These are phyloP conservation scores for Colletotrichum sp. DNA, from an alignment of 2,329 filamentous ascomycete genomes.

Conservation along the genomic window DNA sequence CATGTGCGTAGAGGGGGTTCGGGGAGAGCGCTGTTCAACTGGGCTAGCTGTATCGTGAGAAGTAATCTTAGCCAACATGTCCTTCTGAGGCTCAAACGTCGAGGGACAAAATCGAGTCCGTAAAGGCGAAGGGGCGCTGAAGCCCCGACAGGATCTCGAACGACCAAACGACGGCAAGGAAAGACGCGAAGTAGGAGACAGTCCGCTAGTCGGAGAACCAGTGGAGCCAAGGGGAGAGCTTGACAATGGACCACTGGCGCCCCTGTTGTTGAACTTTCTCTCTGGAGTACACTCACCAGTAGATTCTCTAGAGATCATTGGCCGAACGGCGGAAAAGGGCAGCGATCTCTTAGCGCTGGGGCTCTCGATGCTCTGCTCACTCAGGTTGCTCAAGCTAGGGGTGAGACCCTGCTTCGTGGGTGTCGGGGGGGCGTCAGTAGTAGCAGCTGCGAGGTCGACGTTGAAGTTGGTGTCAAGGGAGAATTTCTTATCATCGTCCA, in stretches of 20 bases:
- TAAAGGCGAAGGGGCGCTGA: constrained; percentile 39
- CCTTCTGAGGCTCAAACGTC: constrained; percentile 35
- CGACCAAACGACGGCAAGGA: constrained; percentile 42
- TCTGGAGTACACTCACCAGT: constrained; percentile 49
- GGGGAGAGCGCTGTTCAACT: constrained; percentile 68
- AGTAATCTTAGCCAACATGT: constrained; percentile 58
- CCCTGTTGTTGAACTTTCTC: background rate
- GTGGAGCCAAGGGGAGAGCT: constrained; percentile 27
- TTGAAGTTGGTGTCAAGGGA: constrained; percentile 49
- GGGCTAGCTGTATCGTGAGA: constrained; percentile 64
- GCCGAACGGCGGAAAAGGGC: constrained; percentile 45
- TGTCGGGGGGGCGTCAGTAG: constrained; percentile 82
- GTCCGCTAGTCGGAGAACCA: constrained; percentile 34
- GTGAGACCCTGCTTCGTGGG: constrained; percentile 77
- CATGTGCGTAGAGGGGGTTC: constrained; percentile 78
- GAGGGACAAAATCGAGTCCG: constrained; percentile 29
- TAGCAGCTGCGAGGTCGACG: constrained; percentile 45
- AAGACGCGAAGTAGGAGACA: constrained; percentile 35
- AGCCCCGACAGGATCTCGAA: constrained; percentile 32
- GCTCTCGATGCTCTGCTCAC: constrained; percentile 46
- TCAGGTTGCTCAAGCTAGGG: constrained; percentile 44
- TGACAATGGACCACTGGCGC: background rate
- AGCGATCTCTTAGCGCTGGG: constrained; percentile 53
- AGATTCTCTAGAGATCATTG: constrained; percentile 38
- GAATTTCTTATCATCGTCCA: constrained; percentile 75